Evolutionary conservation across 1,139 yeast genomes (phyloP).

Genomic region (Yamadazyma dushanensis): DNA sequence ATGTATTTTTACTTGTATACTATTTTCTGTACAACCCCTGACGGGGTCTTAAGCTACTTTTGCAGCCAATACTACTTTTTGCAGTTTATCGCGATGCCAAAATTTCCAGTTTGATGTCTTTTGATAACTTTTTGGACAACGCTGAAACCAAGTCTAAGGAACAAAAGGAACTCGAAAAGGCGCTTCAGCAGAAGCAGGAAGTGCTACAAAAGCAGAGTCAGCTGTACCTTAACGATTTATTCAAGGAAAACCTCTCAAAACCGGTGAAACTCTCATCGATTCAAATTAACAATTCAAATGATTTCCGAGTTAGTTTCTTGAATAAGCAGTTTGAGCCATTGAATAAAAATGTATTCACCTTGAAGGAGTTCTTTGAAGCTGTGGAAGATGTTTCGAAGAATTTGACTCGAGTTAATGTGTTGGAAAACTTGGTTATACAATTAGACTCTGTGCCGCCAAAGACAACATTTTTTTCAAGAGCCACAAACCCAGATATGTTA

Average conservation of each 20-base stretch:
- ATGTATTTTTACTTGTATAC: constrained; percentile 3
- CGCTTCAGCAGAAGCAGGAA: constrained; percentile 32
- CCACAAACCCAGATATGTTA: constrained; percentile 22
- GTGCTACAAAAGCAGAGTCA: constrained; percentile 41
- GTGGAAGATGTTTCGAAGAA: constrained; percentile 46
- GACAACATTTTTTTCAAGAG: constrained; percentile 3
- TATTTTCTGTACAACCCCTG: no score
- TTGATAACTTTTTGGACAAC: constrained; percentile 14
- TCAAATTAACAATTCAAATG: constrained; percentile 55
- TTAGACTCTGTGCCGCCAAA: constrained; percentile 31
- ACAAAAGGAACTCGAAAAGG: constrained; percentile 32
- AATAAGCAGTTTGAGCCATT: constrained; percentile 57
- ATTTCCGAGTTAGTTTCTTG: constrained; percentile 53
- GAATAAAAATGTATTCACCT: constrained; percentile 28
- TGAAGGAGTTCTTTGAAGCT: constrained; percentile 35
- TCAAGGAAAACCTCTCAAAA: constrained; percentile 39
- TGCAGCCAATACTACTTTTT: no score
- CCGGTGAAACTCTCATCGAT: constrained; percentile 50
- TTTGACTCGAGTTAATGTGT: constrained; percentile 43
- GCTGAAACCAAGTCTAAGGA: constrained; percentile 19
- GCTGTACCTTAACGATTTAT: constrained; percentile 39
- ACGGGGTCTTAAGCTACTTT: no score
- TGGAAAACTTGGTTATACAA: constrained; percentile 43
- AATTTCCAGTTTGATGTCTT: constrained; percentile 10
- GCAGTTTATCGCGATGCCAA: no score